Base-by-base conservation (phyloP, 148 eudicot genomes). In the Rhododendron mucronatum region DNA sequence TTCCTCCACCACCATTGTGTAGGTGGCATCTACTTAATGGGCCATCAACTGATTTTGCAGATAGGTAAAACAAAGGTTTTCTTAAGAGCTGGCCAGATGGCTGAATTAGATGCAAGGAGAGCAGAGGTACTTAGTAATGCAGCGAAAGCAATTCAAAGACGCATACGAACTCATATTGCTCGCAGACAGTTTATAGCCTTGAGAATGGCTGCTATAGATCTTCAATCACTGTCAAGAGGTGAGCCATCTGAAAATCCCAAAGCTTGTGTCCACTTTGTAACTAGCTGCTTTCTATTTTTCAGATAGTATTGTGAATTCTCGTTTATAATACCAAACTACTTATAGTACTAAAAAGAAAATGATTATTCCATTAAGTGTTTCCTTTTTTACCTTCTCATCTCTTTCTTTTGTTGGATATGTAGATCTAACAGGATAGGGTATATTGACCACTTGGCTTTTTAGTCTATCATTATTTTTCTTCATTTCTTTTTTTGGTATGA, bases 11-110 rank as follows among this genome's bases (percentile, higher is more conserved):
- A 63, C 59, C 35, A 45, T 80, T 71, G 85, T 28, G 9, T n/a
- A 18, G 2, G 53, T 5, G 77, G 47, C 51, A 77, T 77, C 28
- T 63, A 76, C 67, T 55, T 59, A 20, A 76, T 61, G 78, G 59
- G 63, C 53, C 50, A 63, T 45, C 39, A 86, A 80, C 75, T 84
- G 76, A 35, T 41, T 73, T 55, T 91, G 87, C 98, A 95, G 99
- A 87, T 95, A 85, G 98, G 98, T 71, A 93, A 92, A 91, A 97
- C 98, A 83, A 97, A 97, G 91, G 94, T 97, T 71, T 97, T 97
- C 89, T 91, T 97, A 74, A 91, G 99, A 91, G 99, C 98, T 84
- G 99, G 99, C 87, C 98, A 97, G 91, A 97, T 97, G 99, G 99
- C 99, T 45, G 99, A 97, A 89, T 90, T 97, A 82, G 98, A 97